Base-by-base conservation (phyloP, 164 flowering plant species). In the Liquidambar formosana region DNA sequence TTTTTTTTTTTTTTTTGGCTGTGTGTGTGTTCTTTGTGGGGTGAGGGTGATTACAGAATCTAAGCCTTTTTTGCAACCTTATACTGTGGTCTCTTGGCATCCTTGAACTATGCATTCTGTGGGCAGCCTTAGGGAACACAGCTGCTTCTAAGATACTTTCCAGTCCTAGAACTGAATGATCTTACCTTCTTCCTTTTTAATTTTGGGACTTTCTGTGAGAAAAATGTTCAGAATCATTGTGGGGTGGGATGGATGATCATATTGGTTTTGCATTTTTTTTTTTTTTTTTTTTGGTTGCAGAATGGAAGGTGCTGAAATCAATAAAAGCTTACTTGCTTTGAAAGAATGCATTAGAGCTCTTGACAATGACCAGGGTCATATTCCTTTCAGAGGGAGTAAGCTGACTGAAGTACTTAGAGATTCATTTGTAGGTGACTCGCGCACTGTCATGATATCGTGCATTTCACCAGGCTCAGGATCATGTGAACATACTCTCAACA, bases 281-380 rank as follows among this genome's bases (percentile, higher is more conserved):
- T 70, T 16, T 46, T 22, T 19, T 18, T 3, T 57, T 66, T 57
- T 56, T 8, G 61, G 45, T 41, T 82, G 76, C 94, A 92, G 97
- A 76, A 92, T 91, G 81, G 98, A 94, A 79, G 97, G 97, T 64
- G 94, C 97, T 61, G 97, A 92, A 79, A 92, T 92, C n/a, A 92
- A 92, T 72, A 92, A 91, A 80, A 91, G 96, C 74, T 81, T 91
- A 69, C 94, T 94, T 18, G 98, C 98, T 0, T 65, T 94, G 73
- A 94, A 94, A 78, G 97, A 94, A 73, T 94, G 98, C 74, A 94
- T 94, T 43, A 86, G 98, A 65, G 98, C 98, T 52, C 96, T 94
- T 71, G 98, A 94, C 77, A 91, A 83, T 78, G 98, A 94, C 62
- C 97, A 94, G 70, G 87, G 86, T 61, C 98, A 94, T 71, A 91